phyloP scores from a whole-genome alignment of 805 yeast species.

The Myxozyma lipomycoides region DNA sequence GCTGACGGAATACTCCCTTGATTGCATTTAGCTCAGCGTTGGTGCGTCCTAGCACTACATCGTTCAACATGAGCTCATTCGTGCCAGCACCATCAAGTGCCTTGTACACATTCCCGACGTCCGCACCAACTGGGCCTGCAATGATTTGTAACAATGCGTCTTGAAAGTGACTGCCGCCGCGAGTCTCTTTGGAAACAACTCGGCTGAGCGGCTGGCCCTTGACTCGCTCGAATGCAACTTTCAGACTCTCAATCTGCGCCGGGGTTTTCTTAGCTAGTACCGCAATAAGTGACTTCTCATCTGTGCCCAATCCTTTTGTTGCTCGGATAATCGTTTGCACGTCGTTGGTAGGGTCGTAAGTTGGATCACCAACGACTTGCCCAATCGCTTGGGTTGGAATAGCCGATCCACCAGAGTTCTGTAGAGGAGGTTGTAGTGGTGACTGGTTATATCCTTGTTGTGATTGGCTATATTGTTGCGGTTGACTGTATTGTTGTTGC shows the following conservation, averaged over 20 bases:
- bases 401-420: not conserved
- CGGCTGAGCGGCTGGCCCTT: conserved; percentile 21
- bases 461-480: conserved; percentile 3
- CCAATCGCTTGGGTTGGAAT: not conserved
- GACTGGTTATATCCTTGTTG: not conserved
- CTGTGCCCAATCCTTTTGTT: conserved; percentile 31
- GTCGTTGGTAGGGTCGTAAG: conserved; percentile 26
- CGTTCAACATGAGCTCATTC: conserved; percentile 27
- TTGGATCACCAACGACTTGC: conserved; percentile 4
- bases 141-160: conserved; percentile 22
- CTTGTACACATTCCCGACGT: conserved; percentile 23
- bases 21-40: conserved; percentile 27
- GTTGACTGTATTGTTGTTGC: not conserved
- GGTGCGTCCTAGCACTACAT: conserved; percentile 24
- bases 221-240: conserved; percentile 17
- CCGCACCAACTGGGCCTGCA: conserved; percentile 27
- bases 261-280: conserved; percentile 22
- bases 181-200: conserved; percentile 27
- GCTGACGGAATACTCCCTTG: conserved; percentile 25
- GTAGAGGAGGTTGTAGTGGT: conserved; percentile 4
- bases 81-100: conserved; percentile 29
- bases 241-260: conserved; percentile 24
- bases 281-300: conserved; percentile 25
- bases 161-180: conserved; percentile 21
- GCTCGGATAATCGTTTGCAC: conserved; percentile 24